phyloP scores from a whole-genome alignment of 2,329 filamentous ascomycete genomes.

The Xylariaceae sp. region DNA sequence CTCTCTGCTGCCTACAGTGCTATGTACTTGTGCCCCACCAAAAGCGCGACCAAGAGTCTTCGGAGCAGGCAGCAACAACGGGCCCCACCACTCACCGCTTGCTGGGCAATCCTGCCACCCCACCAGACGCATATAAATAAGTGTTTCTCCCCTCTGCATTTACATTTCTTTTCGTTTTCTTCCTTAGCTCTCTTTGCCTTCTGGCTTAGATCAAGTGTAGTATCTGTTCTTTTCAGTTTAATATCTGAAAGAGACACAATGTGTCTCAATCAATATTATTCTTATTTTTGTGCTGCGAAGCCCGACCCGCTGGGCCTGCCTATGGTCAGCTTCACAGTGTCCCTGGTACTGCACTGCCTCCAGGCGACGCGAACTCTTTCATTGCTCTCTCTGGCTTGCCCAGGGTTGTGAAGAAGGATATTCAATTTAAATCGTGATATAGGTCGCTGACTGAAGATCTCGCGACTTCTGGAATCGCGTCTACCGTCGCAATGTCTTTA shows the following conservation, averaged over 20 bases:
- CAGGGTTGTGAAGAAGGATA: conserved; percentile 50
- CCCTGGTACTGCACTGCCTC: conserved; percentile 70
- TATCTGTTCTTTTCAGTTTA: conserved; percentile 97
- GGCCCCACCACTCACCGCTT: neutral
- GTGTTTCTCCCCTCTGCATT: conserved; percentile 9
- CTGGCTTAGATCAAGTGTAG: conserved; percentile 80
- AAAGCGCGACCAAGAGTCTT: neutral
- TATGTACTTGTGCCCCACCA: too few relatives aligned
- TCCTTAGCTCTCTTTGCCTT: conserved; percentile 48
- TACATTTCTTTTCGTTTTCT: conserved; percentile 43
- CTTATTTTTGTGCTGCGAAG: conserved; percentile 63
- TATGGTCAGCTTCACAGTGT: conserved; percentile 61
- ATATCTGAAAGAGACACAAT: conserved; percentile 76
- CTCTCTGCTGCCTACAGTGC: too few relatives aligned
- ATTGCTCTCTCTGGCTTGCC: conserved; percentile 49
- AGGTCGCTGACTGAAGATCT: too few relatives aligned
- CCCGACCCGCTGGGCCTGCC: conserved; percentile 64
- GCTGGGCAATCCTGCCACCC: conserved; percentile 1
- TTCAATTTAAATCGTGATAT: too few relatives aligned
- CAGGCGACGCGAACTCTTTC: conserved; percentile 59
- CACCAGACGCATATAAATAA: conserved; percentile 9
- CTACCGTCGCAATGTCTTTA: too few relatives aligned
- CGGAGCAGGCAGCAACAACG: neutral
- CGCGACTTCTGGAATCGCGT: too few relatives aligned
- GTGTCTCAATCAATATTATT: conserved; percentile 70